Evolutionary conservation across 192 early-diverging fungal genomes (phyloP).

Genomic region (Entomortierella parvispora): DNA sequence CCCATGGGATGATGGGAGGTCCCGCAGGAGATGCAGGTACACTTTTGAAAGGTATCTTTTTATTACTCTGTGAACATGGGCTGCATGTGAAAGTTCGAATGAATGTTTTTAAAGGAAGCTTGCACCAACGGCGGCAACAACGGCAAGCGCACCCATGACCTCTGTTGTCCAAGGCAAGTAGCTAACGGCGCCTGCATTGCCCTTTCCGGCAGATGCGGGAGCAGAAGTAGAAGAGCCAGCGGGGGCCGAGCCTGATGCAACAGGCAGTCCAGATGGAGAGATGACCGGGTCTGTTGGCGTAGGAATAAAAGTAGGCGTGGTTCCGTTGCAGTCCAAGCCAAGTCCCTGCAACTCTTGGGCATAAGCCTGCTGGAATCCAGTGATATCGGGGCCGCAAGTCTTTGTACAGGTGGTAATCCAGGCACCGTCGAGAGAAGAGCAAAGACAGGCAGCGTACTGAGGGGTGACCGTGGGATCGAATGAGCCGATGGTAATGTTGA

Average conservation of each 20-base stretch:
- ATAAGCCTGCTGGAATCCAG: slow-evolving; percentile 13
- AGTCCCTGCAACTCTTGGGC: not conserved
- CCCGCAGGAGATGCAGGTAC: too few species aligned
- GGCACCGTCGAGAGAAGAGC: slow-evolving; percentile 22
- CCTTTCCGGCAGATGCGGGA: not conserved
- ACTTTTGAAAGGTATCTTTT: too few species aligned
- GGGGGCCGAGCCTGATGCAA: not conserved
- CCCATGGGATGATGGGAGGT: too few species aligned
- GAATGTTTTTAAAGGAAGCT: too few species aligned
- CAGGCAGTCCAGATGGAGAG: slow-evolving; percentile 4
- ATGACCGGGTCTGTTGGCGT: not conserved
- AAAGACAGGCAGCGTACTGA: slow-evolving; percentile 30
- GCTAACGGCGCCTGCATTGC: not conserved
- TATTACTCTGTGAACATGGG: too few species aligned
- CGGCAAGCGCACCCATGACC: too few species aligned
- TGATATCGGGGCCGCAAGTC: slow-evolving; percentile 17
- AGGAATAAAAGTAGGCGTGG: slow-evolving; percentile 26
- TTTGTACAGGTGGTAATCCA: slow-evolving; percentile 28
- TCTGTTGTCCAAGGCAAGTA: not conserved
- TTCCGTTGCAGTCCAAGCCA: slow-evolving; percentile 23
- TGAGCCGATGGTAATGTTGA: slow-evolving; percentile 20
- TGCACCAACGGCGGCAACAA: too few species aligned
- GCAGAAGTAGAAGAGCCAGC: not conserved
- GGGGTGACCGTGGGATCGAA: slow-evolving; percentile 1
- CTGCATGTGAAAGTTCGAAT: too few species aligned